Conservation (phyloP, 176 grass and related monocot genomes). For the Ampelocalamus luodianensis region DNA sequence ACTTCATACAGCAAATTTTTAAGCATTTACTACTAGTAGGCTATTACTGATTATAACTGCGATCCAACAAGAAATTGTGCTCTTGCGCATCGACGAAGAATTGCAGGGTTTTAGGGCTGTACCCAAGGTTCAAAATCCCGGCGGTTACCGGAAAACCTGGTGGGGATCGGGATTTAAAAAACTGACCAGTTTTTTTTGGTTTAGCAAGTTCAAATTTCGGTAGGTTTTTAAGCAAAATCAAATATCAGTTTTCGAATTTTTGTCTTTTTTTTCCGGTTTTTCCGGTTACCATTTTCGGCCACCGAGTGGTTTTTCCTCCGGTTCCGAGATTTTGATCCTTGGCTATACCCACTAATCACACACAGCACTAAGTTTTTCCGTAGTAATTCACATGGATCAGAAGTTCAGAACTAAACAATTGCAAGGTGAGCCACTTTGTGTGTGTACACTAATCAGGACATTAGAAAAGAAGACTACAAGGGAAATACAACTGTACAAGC, state of each 20-base stretch:
- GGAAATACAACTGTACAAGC: constrained; percentile 1
- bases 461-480: constrained; percentile 9
- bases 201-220: too few species aligned
- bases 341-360: constrained; percentile 18
- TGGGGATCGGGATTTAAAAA: too few species aligned
- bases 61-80: constrained; percentile 44
- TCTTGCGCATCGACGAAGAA: constrained; percentile 44
- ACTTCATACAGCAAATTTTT: not conserved
- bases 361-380: not conserved
- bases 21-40: constrained; percentile 18
- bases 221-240: too few species aligned
- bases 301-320: too few species aligned
- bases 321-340: too few species aligned
- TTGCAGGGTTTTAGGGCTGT: constrained; percentile 14
- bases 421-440: constrained; percentile 4
- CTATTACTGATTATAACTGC: constrained; percentile 25
- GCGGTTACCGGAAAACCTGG: too few species aligned
- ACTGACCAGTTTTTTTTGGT: too few species aligned
- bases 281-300: too few species aligned
- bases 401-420: constrained; percentile 29
- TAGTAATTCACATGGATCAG: constrained; percentile 36
- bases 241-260: too few species aligned
- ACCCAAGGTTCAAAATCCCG: too few species aligned
- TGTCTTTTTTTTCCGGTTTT: too few species aligned
- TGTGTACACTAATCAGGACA: not conserved